Evolutionary conservation across 2,329 filamentous ascomycete genomes (phyloP), one percentile per base, ranked within the genome.

Genomic region (Aspergillus sclerotialis): DNA sequence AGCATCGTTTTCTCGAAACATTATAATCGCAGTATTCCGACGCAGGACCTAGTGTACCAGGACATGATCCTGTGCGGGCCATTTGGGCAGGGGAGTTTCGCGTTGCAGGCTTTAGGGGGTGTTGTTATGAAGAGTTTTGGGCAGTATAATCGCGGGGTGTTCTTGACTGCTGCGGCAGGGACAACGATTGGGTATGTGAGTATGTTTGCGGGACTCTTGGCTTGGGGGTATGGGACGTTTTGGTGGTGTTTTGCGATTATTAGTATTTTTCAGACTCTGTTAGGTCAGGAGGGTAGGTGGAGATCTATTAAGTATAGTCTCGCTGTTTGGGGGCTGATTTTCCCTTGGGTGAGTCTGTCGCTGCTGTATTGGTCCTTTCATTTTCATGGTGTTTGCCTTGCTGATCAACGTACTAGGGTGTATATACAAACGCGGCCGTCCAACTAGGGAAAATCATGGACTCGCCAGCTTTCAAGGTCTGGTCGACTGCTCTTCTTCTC

Each of bases 41-140:
- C 39, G 4, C 28, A 44, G 4, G 43, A 47, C 0, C 43, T 50
- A 7, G 45, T 58, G 12, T 61, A 55, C 34, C 55, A 62, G 30
- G 56, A 62, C 15, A 65, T 66, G 61, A 61, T 67, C 6, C 37
- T 65, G 7, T 61, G 55, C 38, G 62, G 61, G 0, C 62, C 64
- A 0, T 65, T 59, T 35, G 61, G 61, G 0, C 61, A 65, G 40
- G 56, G 47, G 5, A 56, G 57, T 16, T 65, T 61, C 29, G 65
- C 65, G 2, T 42, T 68, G 18, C 60, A 63, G 39, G 38, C 50
- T 3, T 48, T 67, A 0, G 64, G 63, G 1, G 23, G 42, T n/a
- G 58, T 52, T 1, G 52, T 66, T 2, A 14, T 45, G 7, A 35
- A 49, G 5, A 49, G 40, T 7, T 64, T 65, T 26, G 52, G 51